These are phyloP conservation scores for Urtica urens DNA, from an alignment of 306 rosid species.

Conservation along the genomic window DNA sequence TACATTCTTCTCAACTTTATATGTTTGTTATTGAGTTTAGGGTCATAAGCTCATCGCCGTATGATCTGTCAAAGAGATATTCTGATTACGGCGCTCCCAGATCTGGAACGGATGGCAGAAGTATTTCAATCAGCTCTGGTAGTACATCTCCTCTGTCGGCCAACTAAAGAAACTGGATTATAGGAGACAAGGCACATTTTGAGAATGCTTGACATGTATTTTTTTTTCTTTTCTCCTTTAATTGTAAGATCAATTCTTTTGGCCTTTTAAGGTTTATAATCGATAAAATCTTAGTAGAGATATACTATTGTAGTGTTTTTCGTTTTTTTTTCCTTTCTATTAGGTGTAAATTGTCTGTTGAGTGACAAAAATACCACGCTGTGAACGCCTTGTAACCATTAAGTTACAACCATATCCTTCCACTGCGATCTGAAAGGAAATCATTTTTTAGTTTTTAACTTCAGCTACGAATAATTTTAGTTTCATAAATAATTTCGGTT, in stretches of 20 bases:
- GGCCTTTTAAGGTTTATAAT: conserved; percentile 25
- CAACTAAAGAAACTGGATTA: not conserved
- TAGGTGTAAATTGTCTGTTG: conserved; percentile 1
- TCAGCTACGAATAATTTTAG: no score
- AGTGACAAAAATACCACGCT: conserved; percentile 12
- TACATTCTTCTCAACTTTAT: not conserved
- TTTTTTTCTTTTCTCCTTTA: conserved; percentile 11
- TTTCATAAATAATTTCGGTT: no score
- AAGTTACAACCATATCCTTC: conserved; percentile 7
- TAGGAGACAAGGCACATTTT: not conserved
- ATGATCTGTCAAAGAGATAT: conserved; percentile 34
- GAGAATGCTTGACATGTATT: not conserved
- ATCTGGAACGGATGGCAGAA: conserved; percentile 32
- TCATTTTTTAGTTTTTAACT: no score
- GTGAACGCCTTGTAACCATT: conserved; percentile 16
- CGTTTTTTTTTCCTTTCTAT: not conserved
- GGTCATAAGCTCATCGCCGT: conserved; percentile 45
- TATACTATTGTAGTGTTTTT: conserved; percentile 18
- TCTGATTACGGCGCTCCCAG: conserved; percentile 39
- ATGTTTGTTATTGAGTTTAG: conserved; percentile 25
- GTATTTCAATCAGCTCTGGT: conserved; percentile 31
- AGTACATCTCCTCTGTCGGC: conserved; percentile 33
- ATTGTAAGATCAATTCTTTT: conserved; percentile 37
- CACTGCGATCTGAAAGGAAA: conserved; percentile 28
- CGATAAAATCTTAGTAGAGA: conserved; percentile 20